phyloP scores from a whole-genome alignment of 345 rosid species.

The Linum lewisii region DNA sequence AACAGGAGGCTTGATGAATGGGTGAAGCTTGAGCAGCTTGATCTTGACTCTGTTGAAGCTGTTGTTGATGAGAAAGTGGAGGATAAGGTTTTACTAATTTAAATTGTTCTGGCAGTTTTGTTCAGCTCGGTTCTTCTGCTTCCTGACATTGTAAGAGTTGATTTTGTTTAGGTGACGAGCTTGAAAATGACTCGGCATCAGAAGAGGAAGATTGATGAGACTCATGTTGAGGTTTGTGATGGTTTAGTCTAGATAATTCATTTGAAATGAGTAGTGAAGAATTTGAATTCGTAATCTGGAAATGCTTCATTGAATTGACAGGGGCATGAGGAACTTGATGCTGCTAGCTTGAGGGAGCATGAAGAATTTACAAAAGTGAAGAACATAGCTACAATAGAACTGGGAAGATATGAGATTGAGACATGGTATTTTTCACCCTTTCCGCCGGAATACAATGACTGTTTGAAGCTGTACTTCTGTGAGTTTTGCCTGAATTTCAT shows the following conservation, averaged over 20 bases:
- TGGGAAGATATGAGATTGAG: slow-evolving; percentile 98
- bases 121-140: neutral
- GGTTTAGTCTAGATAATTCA: neutral
- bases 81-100: slow-evolving; percentile 60
- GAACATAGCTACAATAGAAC: slow-evolving; percentile 94
- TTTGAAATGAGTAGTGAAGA: neutral
- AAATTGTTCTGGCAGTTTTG: neutral
- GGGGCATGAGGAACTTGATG: slow-evolving; percentile 99
- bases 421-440: slow-evolving; percentile 99
- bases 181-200: slow-evolving; percentile 98
- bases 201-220: slow-evolving; percentile 94
- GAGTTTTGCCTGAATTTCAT: slow-evolving; percentile 97
- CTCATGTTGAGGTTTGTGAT: slow-evolving; percentile 69
- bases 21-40: slow-evolving; percentile 90
- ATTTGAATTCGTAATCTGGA: neutral
- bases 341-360: slow-evolving; percentile 98
- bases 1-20: slow-evolving; percentile 98
- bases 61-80: slow-evolving; percentile 95
- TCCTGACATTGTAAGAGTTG: neutral
- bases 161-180: slow-evolving; percentile 65
- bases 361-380: slow-evolving; percentile 99
- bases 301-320: slow-evolving; percentile 15
- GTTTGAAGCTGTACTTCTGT: slow-evolving; percentile 89
- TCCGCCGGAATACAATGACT: slow-evolving; percentile 96
- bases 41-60: slow-evolving; percentile 82